Evolutionary conservation across 129 eudicot genomes (phyloP), one percentile per base, ranked within the genome.

Genomic region (Smallanthus sonchifolius): DNA sequence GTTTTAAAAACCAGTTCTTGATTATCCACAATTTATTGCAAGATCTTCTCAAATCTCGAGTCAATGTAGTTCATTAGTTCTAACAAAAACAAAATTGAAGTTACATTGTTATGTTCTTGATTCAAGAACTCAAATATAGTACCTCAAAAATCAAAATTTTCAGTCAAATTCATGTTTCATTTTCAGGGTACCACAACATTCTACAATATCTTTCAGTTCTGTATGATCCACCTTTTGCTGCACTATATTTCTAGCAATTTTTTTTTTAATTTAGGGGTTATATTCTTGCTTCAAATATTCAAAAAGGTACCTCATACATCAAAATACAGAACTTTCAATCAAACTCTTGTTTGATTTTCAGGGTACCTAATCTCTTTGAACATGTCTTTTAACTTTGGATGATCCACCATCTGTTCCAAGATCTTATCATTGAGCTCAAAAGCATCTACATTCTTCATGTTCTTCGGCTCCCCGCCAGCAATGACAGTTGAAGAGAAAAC

Each of bases 291-390:
- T 20, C 9, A 56, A 56, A n/a, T 24, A 30, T n/a, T 9, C 7
- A 28, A 68, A 77, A 43, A 57, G 43, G 64, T 45, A 44, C 64
- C 65, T 59, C 6, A 38, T 61, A 51, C 13, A 0, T 32, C 10
- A 55, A 74, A 52, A 17, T 34, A 70, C 69, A 60, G 69, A 75
- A 32, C 40, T 75, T 35, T 62, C 28, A 15, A 83, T 65, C 68
- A 86, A 13, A 65, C 55, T 38, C 62, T 61, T 11, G 52, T 36
- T n/a, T 78, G 75, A 48, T 70, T 86, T 52, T 86, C 85, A 74
- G 80, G 87, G 68, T 76, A 67, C 32, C 80, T 76, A n/a, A 86
- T 70, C 64, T 82, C 75, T n/a, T 84, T 82, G 35, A 89, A 82
- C 40, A 86, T 72, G 38, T 35, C 30, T 55, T 82, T 82, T n/a